Conservation (phyloP, 192 early-diverging fungal species). For the Rhizoclosmatium globosum region DNA sequence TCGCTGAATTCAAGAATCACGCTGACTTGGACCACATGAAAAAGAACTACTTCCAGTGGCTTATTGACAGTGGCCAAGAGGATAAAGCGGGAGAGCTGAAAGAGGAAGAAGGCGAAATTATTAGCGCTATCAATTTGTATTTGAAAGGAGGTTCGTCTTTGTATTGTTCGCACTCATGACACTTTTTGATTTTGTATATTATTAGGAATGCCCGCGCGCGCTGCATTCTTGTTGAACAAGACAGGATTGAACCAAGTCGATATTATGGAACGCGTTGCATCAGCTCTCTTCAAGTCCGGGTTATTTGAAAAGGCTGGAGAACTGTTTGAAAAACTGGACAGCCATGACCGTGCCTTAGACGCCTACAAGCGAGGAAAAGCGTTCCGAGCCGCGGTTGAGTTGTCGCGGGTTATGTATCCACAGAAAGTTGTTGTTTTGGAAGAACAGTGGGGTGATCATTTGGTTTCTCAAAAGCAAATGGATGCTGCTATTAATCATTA, state of each 20-base stretch:
- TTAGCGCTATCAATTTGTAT: slow-evolving; percentile 65
- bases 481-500: slow-evolving; percentile 76
- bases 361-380: slow-evolving; percentile 67
- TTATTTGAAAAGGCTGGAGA: slow-evolving; percentile 69
- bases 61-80: slow-evolving; percentile 71
- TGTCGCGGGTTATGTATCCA: slow-evolving; percentile 58
- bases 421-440: slow-evolving; percentile 65
- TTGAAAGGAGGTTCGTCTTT: slow-evolving; percentile 59
- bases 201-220: slow-evolving; percentile 65
- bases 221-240: slow-evolving; percentile 55
- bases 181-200: no score
- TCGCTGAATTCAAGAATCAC: slow-evolving; percentile 70
- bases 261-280: slow-evolving; percentile 65
- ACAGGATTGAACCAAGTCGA: slow-evolving; percentile 56
- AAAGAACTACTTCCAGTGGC: slow-evolving; percentile 71
- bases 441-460: slow-evolving; percentile 74
- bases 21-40: slow-evolving; percentile 65
- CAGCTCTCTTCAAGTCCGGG: slow-evolving; percentile 58
- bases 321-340: slow-evolving; percentile 64
- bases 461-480: slow-evolving; percentile 68
- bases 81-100: slow-evolving; percentile 67
- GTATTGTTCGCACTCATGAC: slow-evolving; percentile 25
- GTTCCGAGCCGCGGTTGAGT: slow-evolving; percentile 67
- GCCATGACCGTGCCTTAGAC: slow-evolving; percentile 63
- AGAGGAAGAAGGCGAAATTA: slow-evolving; percentile 65